phyloP scores from a whole-genome alignment of 1,284 basidiomycete genomes.

The Ceratobasidium sp. region DNA sequence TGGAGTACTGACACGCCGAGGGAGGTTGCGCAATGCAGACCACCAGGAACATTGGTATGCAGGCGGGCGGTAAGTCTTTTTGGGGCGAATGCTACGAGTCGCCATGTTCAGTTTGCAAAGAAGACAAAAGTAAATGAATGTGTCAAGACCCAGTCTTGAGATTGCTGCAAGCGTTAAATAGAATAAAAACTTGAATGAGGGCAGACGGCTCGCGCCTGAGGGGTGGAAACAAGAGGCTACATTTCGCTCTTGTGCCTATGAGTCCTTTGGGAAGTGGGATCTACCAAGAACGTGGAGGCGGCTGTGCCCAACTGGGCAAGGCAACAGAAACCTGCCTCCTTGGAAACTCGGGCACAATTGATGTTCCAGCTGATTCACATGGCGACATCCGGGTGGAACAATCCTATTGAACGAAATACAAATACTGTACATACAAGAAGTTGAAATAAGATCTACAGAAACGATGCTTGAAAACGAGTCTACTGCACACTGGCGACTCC shows the following conservation, averaged over 20 bases:
- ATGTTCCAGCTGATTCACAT: constrained; percentile 14
- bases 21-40: constrained; percentile 22
- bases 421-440: constrained; percentile 42
- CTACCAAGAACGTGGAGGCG: constrained; percentile 19
- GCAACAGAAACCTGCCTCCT: constrained; percentile 10
- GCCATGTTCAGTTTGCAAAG: not conserved
- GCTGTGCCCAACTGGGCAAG: not conserved
- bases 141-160: constrained; percentile 44
- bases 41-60: constrained; percentile 34
- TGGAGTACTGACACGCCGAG: constrained; percentile 18
- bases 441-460: constrained; percentile 28
- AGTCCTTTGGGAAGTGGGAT: not conserved
- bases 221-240: not conserved
- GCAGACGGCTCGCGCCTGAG: constrained; percentile 39
- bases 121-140: constrained; percentile 21
- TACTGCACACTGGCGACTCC: constrained; percentile 31
- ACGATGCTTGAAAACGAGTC: constrained; percentile 13
- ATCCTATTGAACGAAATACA: constrained; percentile 34
- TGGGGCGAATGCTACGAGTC: constrained; percentile 13
- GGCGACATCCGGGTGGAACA: constrained; percentile 41
- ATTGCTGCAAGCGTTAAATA: not conserved
- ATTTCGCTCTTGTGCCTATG: not conserved
- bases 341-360: constrained; percentile 34
- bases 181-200: too few relatives aligned
- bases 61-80: constrained; percentile 24